Base-by-base conservation (phyloP, 2,329 filamentous ascomycete genomes). In the Alternaria solani region DNA sequence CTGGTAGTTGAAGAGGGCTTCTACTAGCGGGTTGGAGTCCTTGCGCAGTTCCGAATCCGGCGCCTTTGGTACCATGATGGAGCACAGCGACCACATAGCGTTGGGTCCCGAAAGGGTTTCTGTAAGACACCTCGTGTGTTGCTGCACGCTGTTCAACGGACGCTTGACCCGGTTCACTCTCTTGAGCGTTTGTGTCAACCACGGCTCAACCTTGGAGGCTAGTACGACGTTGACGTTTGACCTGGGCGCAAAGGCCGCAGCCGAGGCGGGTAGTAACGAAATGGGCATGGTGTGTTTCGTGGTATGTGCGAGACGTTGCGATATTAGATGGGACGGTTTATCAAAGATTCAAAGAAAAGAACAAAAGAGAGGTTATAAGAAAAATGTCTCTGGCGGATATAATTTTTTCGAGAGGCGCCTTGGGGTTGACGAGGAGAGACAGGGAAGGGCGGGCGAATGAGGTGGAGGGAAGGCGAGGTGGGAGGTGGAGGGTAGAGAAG, bases 111-210 rank as follows among this genome's bases (percentile, higher is more conserved):
- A 97, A 55, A 99, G 85, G 0, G 91, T 96, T 84, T 98, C 95
- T 59, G 94, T 96, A 73, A 99, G 87, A 82, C 94, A 98, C 85
- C 92, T 88, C 72, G 94, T 93, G 83, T 98, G 95, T 80, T 99
- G 95, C 59, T 92, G 90, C 49, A 97, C 92, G 80, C 92, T 97
- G 87, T 99, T 99, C 81, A 98, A 87, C 63, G 95, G 94, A 72
- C 95, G 91, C 87, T 98, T 99, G 74, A 97, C 89, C 70, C 91
- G 88, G 86, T 97, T 98, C 83, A 97, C 93, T 79, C 95, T 90
- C 87, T 98, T 98, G 74, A 99, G 86, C 11, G 94, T 97, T 77
- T 94, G 92, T 36, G 95, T 99, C 81, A 98, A 87, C 95, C 95
- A 99, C 61, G 93, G 91, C 83, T 97, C 94, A 75, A 96, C 89